Conservation (phyloP, 768 basidiomycete species). For the Guyanaporus albipodus region DNA sequence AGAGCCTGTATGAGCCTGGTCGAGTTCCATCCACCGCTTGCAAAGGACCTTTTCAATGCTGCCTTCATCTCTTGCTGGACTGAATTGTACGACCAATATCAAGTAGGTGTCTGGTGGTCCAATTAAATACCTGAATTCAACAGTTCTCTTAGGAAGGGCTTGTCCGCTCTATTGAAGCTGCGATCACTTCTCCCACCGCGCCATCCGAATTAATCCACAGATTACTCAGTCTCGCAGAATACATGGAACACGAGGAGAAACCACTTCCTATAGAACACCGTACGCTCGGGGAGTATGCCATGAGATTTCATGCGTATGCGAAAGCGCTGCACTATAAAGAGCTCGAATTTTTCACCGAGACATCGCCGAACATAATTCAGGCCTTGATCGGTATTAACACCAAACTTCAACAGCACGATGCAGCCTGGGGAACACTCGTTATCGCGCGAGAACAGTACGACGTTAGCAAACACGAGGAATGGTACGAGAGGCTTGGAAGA, state of each 20-base stretch:
- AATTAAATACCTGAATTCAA: conserved; percentile 1
- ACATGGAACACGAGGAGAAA: conserved; percentile 99
- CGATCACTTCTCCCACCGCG: conserved; percentile 71
- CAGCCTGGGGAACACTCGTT: conserved; percentile 93
- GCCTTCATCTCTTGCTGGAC: conserved; percentile 98
- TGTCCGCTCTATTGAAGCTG: conserved; percentile 82
- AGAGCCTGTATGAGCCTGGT: conserved; percentile 94
- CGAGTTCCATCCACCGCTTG: conserved; percentile 85
- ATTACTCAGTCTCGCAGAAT: conserved; percentile 90
- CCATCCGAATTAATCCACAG: conserved; percentile 89
- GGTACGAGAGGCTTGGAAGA: conserved; percentile 94
- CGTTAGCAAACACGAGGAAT: conserved; percentile 90
- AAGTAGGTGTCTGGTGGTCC: conserved; percentile 45
- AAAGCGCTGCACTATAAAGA: conserved; percentile 99
- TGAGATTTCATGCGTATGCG: conserved; percentile 91
- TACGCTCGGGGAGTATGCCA: conserved; percentile 89
- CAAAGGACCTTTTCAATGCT: conserved; percentile 94
- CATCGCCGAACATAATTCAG: conserved; percentile 87
- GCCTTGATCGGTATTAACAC: conserved; percentile 96
- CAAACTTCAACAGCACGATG: conserved; percentile 93
- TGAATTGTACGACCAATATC: conserved; percentile 93
- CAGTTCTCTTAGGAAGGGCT: conserved; percentile 73
- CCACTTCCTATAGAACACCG: conserved; percentile 90
- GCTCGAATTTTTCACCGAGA: conserved; percentile 91
- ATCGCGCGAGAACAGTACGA: conserved; percentile 89